Base-by-base conservation (phyloP, 768 basidiomycete species). In the Macrolepiota albuminosa region DNA sequence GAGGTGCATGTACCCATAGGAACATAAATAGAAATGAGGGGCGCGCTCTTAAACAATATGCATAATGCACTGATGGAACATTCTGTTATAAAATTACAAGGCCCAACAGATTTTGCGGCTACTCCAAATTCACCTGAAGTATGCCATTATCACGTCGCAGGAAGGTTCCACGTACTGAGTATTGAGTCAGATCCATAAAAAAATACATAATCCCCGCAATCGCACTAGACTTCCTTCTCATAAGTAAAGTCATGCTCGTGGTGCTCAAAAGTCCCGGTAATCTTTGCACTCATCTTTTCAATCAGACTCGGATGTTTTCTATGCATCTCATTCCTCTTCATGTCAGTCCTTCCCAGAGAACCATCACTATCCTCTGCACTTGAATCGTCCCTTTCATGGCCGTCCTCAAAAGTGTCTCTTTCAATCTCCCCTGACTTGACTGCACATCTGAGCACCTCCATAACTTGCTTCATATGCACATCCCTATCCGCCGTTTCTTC, bases 251-350 rank as follows among this genome's bases (percentile, higher is more conserved):
- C 71, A 56, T 67, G 64, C 52, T 75, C 69, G 24, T 71, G 68
- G 54, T 78, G 76, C 53, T 71, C 69, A 56, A 78, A 69, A 14
- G 64, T 66, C 14, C 72, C 69, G 57, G 73, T 75, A 50, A 83
- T 71, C 66, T 75, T 77, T 47, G 74, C 69, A 42, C 76, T 76
- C 6, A 80, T 50, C 31, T 73, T 74, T 36, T 71, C 75, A 7
- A 87, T 84, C 51, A 88, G 69, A 2, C 86, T 85, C 5, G 83
- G 78, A 66, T 88, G 81, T 64, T 84, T 80, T 50, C 75, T 69
- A 64, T 81, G 79, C 59, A 82, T 67, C 64, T 80, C 76, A 53
- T 74, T 72, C 64, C 75, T 71, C 60, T 13, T 21, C 26, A 24
- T 18, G 8, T 39, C 52, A 2, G 56, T 34, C 39, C 53, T 37